These are phyloP conservation scores for Bruguiera parviflora DNA, from an alignment of 345 rosid species.

Conservation along the genomic window DNA sequence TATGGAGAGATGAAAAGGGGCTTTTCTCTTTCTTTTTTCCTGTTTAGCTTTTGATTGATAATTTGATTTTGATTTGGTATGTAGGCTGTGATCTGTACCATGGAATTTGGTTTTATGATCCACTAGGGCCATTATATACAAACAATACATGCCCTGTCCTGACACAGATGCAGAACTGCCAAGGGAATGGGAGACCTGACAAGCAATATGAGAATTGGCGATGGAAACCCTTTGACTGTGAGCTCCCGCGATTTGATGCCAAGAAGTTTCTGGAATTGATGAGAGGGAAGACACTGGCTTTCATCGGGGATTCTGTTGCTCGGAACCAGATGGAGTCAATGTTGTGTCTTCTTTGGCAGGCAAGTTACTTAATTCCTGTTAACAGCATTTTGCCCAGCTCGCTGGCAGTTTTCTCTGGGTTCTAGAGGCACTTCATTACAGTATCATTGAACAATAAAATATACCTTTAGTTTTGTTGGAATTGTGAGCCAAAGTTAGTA, in stretches of 20 bases:
- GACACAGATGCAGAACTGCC: conserved; percentile 99
- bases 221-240: conserved; percentile 86
- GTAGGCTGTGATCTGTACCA: conserved; percentile 76
- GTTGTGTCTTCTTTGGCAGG: conserved; percentile 99
- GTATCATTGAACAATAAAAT: too few species aligned
- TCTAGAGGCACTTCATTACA: too few species aligned
- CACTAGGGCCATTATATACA: conserved; percentile 69
- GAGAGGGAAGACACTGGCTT: conserved; percentile 93
- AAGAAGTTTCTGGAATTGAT: conserved; percentile 83
- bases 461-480: too few species aligned
- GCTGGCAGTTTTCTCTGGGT: too few species aligned
- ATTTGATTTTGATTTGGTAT: conserved; percentile 10
- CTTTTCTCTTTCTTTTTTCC: not conserved
- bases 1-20: too few species aligned
- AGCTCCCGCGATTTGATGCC: conserved; percentile 88
- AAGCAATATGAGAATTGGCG: conserved; percentile 89
- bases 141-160: conserved; percentile 88
- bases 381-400: not conserved
- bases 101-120: conserved; percentile 90
- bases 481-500: too few species aligned
- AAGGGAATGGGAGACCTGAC: conserved; percentile 96
- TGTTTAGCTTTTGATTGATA: conserved; percentile 13
- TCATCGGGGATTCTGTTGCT: conserved; percentile 93
- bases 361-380: conserved; percentile 28
- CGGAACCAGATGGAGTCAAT: conserved; percentile 98